Conservation (phyloP, 2,329 filamentous ascomycete genomes). For the Aaosphaeria pasadenensis region DNA sequence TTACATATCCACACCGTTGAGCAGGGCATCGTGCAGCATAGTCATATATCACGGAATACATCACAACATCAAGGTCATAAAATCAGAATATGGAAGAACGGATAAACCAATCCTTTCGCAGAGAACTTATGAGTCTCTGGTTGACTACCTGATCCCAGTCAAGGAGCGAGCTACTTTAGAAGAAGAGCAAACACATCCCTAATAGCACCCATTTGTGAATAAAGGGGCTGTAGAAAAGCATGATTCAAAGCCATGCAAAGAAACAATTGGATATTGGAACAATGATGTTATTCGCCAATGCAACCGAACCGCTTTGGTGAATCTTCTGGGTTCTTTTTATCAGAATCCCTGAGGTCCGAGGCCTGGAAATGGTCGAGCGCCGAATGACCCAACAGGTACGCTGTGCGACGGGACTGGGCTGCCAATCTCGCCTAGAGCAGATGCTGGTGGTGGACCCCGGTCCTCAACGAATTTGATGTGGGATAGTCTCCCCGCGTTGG, state of each 20-base stretch:
- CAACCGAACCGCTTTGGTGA: neutral
- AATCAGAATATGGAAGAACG: too few relatives aligned
- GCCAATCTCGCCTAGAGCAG: conserved; percentile 46
- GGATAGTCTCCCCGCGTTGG: conserved; percentile 26
- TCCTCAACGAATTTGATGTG: conserved; percentile 44
- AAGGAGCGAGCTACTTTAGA: neutral
- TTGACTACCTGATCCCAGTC: neutral
- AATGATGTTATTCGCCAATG: neutral
- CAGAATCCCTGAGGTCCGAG: conserved; percentile 30
- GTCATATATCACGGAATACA: too few relatives aligned
- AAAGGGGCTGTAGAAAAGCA: neutral
- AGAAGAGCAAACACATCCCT: neutral
- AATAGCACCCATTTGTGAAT: neutral
- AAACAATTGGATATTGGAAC: neutral
- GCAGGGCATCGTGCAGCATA: too few relatives aligned
- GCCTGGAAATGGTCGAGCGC: conserved; percentile 28
- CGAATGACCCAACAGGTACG: conserved; percentile 32
- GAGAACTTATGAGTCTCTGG: neutral
- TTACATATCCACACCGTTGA: too few relatives aligned
- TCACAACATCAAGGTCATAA: too few relatives aligned
- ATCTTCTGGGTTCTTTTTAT: neutral
- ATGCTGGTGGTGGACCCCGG: conserved; percentile 21
- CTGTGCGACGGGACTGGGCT: conserved; percentile 45
- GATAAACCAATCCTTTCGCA: neutral
- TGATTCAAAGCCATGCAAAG: neutral